phyloP scores from a whole-genome alignment of 768 basidiomycete genomes.

The Pleurotus ostreatus region DNA sequence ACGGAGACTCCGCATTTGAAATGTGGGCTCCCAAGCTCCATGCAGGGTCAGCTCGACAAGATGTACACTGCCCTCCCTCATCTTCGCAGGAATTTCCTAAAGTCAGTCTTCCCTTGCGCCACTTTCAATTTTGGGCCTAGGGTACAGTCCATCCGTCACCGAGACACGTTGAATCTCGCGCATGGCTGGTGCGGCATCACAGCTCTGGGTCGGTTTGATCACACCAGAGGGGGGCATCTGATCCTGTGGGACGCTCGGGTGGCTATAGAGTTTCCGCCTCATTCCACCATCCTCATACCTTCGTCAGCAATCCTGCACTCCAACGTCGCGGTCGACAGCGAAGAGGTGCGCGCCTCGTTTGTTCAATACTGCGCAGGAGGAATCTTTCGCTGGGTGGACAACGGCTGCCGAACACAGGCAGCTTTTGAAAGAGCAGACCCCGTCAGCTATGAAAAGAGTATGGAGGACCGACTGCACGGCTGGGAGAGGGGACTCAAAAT shows the following conservation, averaged over 20 bases:
- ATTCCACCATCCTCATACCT: slow-evolving; percentile 22
- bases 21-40: no score
- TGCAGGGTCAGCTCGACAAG: no score
- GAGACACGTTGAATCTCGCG: slow-evolving; percentile 25
- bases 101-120: slow-evolving; percentile 16
- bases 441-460: no score
- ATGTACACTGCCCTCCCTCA: no score
- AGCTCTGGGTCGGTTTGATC: slow-evolving; percentile 24
- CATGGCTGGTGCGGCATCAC: slow-evolving; percentile 28
- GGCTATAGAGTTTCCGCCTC: slow-evolving; percentile 20
- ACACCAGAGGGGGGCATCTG: slow-evolving; percentile 24
- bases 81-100: slow-evolving; percentile 10
- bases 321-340: slow-evolving; percentile 17
- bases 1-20: no score
- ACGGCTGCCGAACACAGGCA: slow-evolving; percentile 10
- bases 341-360: slow-evolving; percentile 18
- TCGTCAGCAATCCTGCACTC: slow-evolving; percentile 22
- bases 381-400: slow-evolving; percentile 21
- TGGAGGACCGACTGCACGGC: no score
- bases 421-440: no score
- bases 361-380: slow-evolving; percentile 24
- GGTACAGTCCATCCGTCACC: slow-evolving; percentile 15
- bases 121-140: slow-evolving; percentile 27
- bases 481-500: no score
- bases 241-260: slow-evolving; percentile 24